These are phyloP conservation scores for Teratosphaeria epicoccoides DNA, from an alignment of 2,329 filamentous ascomycete species.

Conservation along the genomic window DNA sequence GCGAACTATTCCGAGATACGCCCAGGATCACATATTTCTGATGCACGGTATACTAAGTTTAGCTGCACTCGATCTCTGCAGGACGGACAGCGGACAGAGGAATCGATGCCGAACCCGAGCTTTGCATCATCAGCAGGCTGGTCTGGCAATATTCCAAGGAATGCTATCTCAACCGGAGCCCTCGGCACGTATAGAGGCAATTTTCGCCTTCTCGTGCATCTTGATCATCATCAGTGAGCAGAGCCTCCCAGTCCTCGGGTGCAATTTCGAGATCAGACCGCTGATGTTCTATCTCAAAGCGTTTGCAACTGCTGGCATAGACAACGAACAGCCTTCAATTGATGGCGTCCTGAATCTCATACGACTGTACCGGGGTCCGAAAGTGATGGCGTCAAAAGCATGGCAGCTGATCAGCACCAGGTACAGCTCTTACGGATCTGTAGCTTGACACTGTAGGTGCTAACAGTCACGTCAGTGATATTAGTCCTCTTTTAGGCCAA, in stretches of 20 bases:
- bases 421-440: not conserved
- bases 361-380: slow-evolving; percentile 15
- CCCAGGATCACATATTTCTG: slow-evolving; percentile 11
- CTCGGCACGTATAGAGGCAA: slow-evolving; percentile 8
- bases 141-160: slow-evolving; percentile 16
- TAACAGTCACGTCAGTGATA: not conserved
- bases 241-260: not conserved
- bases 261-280: not conserved
- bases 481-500: not conserved
- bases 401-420: slow-evolving; percentile 7
- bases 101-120: slow-evolving; percentile 12
- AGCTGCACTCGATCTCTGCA: slow-evolving; percentile 17
- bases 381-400: slow-evolving; percentile 6
- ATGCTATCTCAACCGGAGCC: slow-evolving; percentile 7
- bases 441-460: not conserved
- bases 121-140: slow-evolving; percentile 19
- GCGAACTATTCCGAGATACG: slow-evolving; percentile 10
- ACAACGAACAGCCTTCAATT: slow-evolving; percentile 11
- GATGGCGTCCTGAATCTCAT: slow-evolving; percentile 19
- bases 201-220: slow-evolving; percentile 18
- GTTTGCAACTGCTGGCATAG: slow-evolving; percentile 15
- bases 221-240: slow-evolving; percentile 11
- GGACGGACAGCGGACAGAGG: slow-evolving; percentile 2
- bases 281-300: not conserved
- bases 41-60: slow-evolving; percentile 21